These are phyloP conservation scores for Coemansia sp. DNA, from an alignment of 192 early-diverging fungal species.

Conservation along the genomic window DNA sequence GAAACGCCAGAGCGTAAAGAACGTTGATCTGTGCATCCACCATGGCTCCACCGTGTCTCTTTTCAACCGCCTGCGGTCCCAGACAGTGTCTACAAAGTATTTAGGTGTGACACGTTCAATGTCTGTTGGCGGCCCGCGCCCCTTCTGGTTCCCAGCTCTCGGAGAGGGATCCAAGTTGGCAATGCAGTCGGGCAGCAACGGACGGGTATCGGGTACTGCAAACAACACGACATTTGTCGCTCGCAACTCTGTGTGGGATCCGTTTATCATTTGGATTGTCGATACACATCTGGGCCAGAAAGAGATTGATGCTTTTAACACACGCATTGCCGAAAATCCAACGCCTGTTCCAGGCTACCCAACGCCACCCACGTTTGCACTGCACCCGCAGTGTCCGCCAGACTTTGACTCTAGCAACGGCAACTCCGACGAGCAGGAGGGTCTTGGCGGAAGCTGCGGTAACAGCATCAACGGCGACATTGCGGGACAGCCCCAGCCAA, in stretches of 20 bases:
- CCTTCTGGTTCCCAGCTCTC: constrained; percentile 53
- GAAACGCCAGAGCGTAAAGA: constrained; percentile 84
- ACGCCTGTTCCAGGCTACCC: constrained; percentile 63
- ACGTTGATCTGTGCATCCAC: constrained; percentile 81
- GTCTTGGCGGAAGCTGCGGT: constrained; percentile 1
- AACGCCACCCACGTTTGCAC: constrained; percentile 74
- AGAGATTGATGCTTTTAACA: constrained; percentile 59
- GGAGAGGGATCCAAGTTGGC: constrained; percentile 11
- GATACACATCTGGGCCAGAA: constrained; percentile 61
- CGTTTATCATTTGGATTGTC: constrained; percentile 83
- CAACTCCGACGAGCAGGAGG: constrained; percentile 12
- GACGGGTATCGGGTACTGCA: not conserved
- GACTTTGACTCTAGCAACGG: constrained; percentile 30
- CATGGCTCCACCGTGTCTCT: constrained; percentile 85
- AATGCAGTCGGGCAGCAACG: not conserved
- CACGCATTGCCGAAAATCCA: constrained; percentile 38
- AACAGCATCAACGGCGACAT: constrained; percentile 18
- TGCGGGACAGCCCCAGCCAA: constrained; percentile 28
- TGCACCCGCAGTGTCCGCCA: constrained; percentile 60
- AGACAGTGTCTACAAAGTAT: constrained; percentile 89
- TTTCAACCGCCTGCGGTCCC: constrained; percentile 88
- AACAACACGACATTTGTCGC: constrained; percentile 70
- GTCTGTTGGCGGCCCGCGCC: constrained; percentile 53
- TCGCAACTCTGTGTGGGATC: constrained; percentile 80
- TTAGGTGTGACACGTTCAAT: constrained; percentile 59